Evolutionary conservation across 2,329 filamentous ascomycete genomes (phyloP).

Genomic region (Sordariomycetes sp.): DNA sequence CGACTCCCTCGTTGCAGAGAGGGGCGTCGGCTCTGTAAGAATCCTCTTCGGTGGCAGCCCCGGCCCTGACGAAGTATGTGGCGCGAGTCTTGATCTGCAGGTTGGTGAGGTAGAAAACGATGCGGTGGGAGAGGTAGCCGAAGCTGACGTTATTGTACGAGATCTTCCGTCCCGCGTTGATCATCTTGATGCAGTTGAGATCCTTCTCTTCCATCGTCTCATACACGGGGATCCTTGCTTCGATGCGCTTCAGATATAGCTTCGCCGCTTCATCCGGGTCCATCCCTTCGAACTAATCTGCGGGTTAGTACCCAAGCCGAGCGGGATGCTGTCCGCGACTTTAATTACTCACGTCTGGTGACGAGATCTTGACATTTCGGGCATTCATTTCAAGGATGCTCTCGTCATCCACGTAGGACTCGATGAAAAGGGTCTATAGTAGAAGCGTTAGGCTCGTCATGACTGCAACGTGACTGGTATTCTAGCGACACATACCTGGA

Average conservation of each 20-base stretch:
- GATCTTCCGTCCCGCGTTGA: constrained; percentile 87
- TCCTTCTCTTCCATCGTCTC: constrained; percentile 93
- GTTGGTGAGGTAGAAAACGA: constrained; percentile 97
- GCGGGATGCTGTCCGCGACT: neutral
- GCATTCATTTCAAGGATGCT: constrained; percentile 93
- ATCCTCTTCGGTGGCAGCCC: constrained; percentile 75
- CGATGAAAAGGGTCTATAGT: constrained; percentile 78
- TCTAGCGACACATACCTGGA: constrained; percentile 48
- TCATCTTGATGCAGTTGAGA: constrained; percentile 98
- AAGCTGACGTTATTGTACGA: constrained; percentile 96
- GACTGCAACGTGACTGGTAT: neutral
- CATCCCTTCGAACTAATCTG: constrained; percentile 72
- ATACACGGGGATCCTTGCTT: constrained; percentile 85
- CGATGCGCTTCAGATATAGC: constrained; percentile 81
- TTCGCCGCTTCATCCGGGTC: constrained; percentile 82
- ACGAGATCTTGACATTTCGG: constrained; percentile 93
- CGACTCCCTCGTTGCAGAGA: constrained; percentile 64
- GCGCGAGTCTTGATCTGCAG: constrained; percentile 90
- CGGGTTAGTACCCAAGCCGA: neutral
- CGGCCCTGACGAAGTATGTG: constrained; percentile 85
- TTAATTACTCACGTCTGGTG: constrained; percentile 59
- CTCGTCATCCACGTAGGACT: constrained; percentile 89
- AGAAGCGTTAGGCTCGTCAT: neutral
- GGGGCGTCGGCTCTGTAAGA: constrained; percentile 85
- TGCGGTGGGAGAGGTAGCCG: constrained; percentile 89